phyloP scores from a whole-genome alignment of 805 yeast species.

The Candida chauliodis region DNA sequence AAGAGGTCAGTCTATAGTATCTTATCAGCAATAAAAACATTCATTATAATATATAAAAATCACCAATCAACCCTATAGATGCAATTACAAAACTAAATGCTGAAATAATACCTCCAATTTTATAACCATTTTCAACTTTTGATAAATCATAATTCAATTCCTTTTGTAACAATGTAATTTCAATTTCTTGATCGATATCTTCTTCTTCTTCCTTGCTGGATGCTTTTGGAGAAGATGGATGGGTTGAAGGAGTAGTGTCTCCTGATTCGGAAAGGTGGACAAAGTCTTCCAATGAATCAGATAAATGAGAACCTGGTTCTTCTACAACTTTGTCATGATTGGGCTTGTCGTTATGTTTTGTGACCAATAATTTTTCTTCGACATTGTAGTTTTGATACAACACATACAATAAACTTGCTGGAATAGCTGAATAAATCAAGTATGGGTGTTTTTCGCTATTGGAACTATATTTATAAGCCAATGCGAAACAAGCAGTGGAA shows the following conservation, averaged over 20 bases:
- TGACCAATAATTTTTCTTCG: conserved; percentile 17
- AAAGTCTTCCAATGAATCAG: conserved; percentile 25
- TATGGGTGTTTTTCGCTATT: conserved; percentile 65
- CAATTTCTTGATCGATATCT: conserved; percentile 22
- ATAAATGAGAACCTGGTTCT: conserved; percentile 1
- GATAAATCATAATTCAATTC: conserved; percentile 21
- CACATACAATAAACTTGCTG: conserved; percentile 32
- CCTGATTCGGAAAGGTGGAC: conserved; percentile 38
- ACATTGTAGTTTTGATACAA: conserved; percentile 14
- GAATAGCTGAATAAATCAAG: conserved; percentile 60
- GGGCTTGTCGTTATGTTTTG: not conserved
- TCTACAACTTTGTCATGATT: not conserved
- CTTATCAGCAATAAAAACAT: too few relatives aligned
- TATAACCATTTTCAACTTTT: conserved; percentile 33
- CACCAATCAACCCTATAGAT: conserved; percentile 58
- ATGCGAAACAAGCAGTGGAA: conserved; percentile 48
- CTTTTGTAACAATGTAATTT: conserved; percentile 29
- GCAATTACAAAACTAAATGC: conserved; percentile 48
- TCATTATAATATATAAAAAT: conserved; percentile 24
- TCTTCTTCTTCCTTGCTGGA: conserved; percentile 5
- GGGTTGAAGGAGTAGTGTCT: conserved; percentile 27
- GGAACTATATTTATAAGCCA: conserved; percentile 59
- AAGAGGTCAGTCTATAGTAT: too few relatives aligned
- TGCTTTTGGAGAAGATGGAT: conserved; percentile 23
- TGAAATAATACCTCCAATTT: conserved; percentile 38